Evolutionary conservation across 371 early-diverging fungal genomes (phyloP).

Genomic region (Rhizopus sp.): DNA sequence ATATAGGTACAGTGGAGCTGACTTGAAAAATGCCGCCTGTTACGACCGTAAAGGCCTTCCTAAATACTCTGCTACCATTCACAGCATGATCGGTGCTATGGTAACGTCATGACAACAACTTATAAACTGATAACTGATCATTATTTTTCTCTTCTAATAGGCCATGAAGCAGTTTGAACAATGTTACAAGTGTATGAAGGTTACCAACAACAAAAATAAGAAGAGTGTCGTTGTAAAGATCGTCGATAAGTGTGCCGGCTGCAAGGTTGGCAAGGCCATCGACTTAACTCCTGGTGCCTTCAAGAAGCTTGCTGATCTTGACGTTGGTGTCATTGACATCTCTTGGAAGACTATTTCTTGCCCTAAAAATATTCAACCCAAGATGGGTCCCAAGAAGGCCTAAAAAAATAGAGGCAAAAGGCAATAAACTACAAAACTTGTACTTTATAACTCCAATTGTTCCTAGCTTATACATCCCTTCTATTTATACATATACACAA

Average conservation of each 20-base stretch:
- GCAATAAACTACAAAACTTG: neutral
- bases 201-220: slow-evolving; percentile 44
- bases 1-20: slow-evolving; percentile 47
- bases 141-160: slow-evolving; percentile 17
- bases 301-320: slow-evolving; percentile 37
- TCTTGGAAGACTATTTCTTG: slow-evolving; percentile 45
- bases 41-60: slow-evolving; percentile 50
- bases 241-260: slow-evolving; percentile 54
- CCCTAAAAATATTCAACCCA: slow-evolving; percentile 16
- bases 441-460: neutral
- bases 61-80: slow-evolving; percentile 35
- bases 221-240: slow-evolving; percentile 43
- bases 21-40: slow-evolving; percentile 54
- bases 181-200: slow-evolving; percentile 57
- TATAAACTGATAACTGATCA: no score
- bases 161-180: slow-evolving; percentile 51
- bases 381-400: slow-evolving; percentile 25
- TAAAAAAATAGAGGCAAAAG: neutral
- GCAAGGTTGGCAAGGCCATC: slow-evolving; percentile 43
- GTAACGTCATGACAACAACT: slow-evolving; percentile 18
- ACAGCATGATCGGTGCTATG: slow-evolving; percentile 54
- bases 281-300: slow-evolving; percentile 52
- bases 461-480: neutral
- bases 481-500: no score
- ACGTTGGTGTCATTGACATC: slow-evolving; percentile 47